Evolutionary conservation across 2,329 filamentous ascomycete genomes (phyloP), one percentile per base, ranked within the genome.

Genomic region (Aspergillus transmontanensis): DNA sequence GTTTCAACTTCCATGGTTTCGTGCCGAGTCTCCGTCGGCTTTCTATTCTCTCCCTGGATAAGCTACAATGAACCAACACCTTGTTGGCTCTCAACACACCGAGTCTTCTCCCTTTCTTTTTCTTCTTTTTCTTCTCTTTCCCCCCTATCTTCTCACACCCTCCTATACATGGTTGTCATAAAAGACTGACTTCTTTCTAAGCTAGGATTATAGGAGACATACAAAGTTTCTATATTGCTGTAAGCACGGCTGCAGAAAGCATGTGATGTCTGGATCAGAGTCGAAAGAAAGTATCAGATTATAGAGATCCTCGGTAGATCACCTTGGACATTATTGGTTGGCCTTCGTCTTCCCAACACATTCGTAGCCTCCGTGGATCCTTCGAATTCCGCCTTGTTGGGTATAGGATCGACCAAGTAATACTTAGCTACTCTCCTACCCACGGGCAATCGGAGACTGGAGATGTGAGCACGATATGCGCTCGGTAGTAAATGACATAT

Each of bases 21-120:
- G n/a, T 57, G 54, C 45, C 30, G 43, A 57, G 14, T n/a, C 43
- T 28, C 23, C 36, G 55, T 58, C 46, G 46, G 46, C 26, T n/a
- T 48, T 48, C 45, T 28, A 43, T 43, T 21, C 12, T 43, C 19
- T 43, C 12, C 4, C 11, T 46, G 12, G 43, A 46, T 9, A 46
- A 23, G 10, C 9, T 46, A 46, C 10, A 10, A 46, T 5, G n/a
- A 21, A 46, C 43, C 23, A 41, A 19, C 36, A 41, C 16, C 36
- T 19, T 41, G 16, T 14, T 19, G 2, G 14, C 36, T 41, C 36
- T 16, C 7, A 41, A 39, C 36, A 14, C 39, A 41, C 6, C 39
- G 6, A 41, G 39, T 41, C 39, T 10, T 7, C 16, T n/a, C 4
- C 19, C n/a, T 41, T 6, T 45, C 10, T 23, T 41, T n/a, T 41